phyloP scores from a whole-genome alignment of 1,284 basidiomycete genomes.

The Ganoderma leucocontextum region DNA sequence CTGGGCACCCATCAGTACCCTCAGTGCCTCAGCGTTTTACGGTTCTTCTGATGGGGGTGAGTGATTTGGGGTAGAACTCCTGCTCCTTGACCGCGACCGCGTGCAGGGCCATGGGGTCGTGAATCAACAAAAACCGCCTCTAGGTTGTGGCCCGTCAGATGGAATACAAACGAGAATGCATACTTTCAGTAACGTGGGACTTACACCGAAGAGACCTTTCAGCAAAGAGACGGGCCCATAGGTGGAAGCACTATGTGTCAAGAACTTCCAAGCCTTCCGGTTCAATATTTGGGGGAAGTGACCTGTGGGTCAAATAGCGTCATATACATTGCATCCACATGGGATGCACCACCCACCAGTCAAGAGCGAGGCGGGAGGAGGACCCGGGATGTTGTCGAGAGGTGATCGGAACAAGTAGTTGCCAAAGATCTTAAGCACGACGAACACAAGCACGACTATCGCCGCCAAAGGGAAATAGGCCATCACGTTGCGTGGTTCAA shows the following conservation, averaged over 20 bases:
- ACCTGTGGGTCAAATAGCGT: not conserved
- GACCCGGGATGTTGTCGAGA: not conserved
- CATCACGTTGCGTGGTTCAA: not conserved
- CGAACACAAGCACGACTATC: not conserved
- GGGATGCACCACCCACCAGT: not conserved
- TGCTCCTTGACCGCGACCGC: conserved; percentile 50
- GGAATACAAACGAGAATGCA: not conserved
- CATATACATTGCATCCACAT: not conserved
- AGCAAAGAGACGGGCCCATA: not conserved
- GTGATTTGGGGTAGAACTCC: conserved; percentile 19
- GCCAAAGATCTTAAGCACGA: not conserved
- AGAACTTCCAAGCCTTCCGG: not conserved
- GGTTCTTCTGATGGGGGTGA: no score
- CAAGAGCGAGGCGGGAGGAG: not conserved
- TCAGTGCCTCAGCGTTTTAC: no score
- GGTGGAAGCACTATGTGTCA: not conserved
- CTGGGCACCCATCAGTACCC: no score
- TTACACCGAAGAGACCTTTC: not conserved
- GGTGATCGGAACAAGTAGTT: not conserved
- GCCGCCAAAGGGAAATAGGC: not conserved
- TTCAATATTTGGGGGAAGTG: not conserved
- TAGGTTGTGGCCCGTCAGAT: not conserved
- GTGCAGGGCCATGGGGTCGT: conserved; percentile 46
- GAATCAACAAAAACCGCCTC: conserved; percentile 24
- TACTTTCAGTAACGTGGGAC: not conserved